A percentile compares a stretch with the other conserved stretches of the same genome.
phyloP scores from a whole-genome alignment of 1,139 yeast genomes.

The Spencermartinsiella ligniputridi region DNA sequence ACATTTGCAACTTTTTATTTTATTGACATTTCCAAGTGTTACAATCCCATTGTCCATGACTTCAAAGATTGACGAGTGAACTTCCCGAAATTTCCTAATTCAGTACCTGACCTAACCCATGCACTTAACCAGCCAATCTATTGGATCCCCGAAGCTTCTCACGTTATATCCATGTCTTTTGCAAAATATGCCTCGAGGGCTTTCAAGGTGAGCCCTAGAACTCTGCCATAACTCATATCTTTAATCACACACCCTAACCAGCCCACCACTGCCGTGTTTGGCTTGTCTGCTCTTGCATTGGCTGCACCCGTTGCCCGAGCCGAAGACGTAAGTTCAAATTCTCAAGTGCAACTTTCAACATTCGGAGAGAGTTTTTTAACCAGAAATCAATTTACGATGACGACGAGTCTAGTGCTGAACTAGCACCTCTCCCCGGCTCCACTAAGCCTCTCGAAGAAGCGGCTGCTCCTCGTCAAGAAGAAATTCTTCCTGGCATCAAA shows the following conservation, averaged over 20 bases:
- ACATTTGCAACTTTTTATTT: no score
- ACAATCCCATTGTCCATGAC: no score
- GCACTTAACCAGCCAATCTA: neutral
- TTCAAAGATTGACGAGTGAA: no score
- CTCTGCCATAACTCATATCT: no score
- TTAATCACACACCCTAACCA: neutral
- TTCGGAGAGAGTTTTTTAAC: constrained; percentile 2
- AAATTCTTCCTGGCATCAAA: constrained; percentile 30
- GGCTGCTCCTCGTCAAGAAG: constrained; percentile 22
- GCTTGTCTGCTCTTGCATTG: neutral
- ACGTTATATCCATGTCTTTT: neutral
- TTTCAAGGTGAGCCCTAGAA: neutral
- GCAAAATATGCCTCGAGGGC: neutral
- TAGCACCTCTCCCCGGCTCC: constrained; percentile 50
- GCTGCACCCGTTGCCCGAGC: constrained; percentile 25
- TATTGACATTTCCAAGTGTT: no score
- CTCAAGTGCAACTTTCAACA: neutral
- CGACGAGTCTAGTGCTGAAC: constrained; percentile 36
- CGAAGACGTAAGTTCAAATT: constrained; percentile 12
- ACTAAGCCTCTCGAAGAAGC: constrained; percentile 43
- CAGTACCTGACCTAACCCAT: neutral
- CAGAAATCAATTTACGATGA: constrained; percentile 37
- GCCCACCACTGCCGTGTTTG: constrained; percentile 1
- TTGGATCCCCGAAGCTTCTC: neutral
- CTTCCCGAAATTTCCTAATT: constrained; percentile 1